Evolutionary conservation across 2,329 filamentous ascomycete genomes (phyloP), one percentile per base, ranked within the genome.

Genomic region (Aspergillus caelatus): DNA sequence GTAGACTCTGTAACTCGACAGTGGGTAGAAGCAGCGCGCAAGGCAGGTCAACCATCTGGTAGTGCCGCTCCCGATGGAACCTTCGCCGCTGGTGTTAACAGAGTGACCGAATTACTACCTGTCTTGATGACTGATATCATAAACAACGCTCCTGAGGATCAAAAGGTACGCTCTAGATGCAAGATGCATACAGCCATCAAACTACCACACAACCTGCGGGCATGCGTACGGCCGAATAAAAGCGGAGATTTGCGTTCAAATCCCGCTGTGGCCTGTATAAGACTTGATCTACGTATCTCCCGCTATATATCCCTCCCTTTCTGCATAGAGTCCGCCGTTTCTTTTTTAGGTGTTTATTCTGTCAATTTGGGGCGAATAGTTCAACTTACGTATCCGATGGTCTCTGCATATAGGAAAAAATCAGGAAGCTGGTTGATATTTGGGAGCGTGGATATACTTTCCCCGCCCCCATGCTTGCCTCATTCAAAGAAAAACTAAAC

Each of bases 1-100:
- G 92, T 99, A 94, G 95, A 99, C 86, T 97, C 94, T 85, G 94
- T 99, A 87, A 94, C 94, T 80, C 93, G 95, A 82, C 94, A 96
- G 84, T 99, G 95, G 94, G 89, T 97, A 84, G 94, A 98, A 80
- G 91, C 93, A 81, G 94, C 95, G 75, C 95, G 94, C 82, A 87
- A 89, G 75, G 87, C 91, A 71, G 92, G 91, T 74, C 94, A 98
- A 78, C 82, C 90, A 75, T 88, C 93, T 80, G 91, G 91, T 81
- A 89, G 87, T 79, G 86, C 88, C 79, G 93, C 94, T 70, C 88
- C 90, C 70, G 92, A 96, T 82, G 95, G 95, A 77, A 97, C 94
- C 61, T 97, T 90, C 85, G 93, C 93, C 77, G 94, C 94, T 72
- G 95, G 94, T 74, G 93, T 98, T 76, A 90, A 96, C 87, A 91